Percentiles rank a stretch among this genome's conserved stretches.
phyloP scores from a whole-genome alignment of 306 rosid species.

The Abrus precatorius region DNA sequence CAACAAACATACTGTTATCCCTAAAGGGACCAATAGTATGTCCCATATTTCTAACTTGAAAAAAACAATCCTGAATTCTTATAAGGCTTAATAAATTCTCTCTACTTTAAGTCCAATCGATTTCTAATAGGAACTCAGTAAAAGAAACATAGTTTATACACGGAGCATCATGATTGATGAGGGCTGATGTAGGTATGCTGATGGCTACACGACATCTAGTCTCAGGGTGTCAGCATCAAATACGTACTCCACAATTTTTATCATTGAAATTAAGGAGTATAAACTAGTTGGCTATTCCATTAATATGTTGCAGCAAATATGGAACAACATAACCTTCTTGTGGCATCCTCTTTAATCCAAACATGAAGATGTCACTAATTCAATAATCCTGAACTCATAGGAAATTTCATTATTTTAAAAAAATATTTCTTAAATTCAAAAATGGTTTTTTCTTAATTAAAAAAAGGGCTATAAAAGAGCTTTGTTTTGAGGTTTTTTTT shows the following conservation, averaged over 20 bases:
- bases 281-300: slow-evolving; percentile 63
- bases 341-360: slow-evolving; percentile 70
- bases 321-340: slow-evolving; percentile 60
- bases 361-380: not conserved
- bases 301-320: slow-evolving; percentile 73
- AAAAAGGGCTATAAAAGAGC: not conserved
- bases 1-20: not conserved
- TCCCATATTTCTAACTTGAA: not conserved
- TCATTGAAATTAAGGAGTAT: slow-evolving; percentile 62
- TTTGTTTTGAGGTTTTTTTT: not conserved
- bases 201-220: slow-evolving; percentile 71
- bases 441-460: not conserved
- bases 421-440: not conserved
- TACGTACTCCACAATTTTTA: slow-evolving; percentile 66
- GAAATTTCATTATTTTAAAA: not conserved
- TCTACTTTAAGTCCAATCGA: not conserved
- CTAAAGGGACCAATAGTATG: not conserved
- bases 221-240: slow-evolving; percentile 70
- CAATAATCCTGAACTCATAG: not conserved
- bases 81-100: not conserved
- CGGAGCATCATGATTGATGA: slow-evolving; percentile 54
- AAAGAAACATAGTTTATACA: not conserved
- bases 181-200: slow-evolving; percentile 60
- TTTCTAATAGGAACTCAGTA: not conserved
- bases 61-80: too few relatives aligned